These are phyloP conservation scores for Hanseniaspora osmophila DNA, from an alignment of 805 yeast species.

Conservation along the genomic window DNA sequence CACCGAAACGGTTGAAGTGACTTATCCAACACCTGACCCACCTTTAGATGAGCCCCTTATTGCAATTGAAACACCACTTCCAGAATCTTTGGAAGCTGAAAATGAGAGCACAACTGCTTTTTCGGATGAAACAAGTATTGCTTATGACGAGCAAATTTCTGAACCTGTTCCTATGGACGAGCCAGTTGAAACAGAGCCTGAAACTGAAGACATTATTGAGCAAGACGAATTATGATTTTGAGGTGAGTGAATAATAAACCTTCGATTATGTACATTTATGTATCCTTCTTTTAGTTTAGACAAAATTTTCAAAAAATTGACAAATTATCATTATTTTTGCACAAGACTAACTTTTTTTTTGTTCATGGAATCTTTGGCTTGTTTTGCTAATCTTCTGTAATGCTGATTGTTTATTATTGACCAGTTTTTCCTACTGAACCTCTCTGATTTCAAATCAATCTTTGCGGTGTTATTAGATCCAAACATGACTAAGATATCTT, in stretches of 20 bases:
- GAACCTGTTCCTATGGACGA: background rate
- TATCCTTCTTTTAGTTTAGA: background rate
- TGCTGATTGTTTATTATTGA: slow-evolving; percentile 25
- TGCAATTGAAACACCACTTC: background rate
- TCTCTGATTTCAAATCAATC: slow-evolving; percentile 28
- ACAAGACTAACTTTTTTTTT: slow-evolving; percentile 5
- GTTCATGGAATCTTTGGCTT: slow-evolving; percentile 23
- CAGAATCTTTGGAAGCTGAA: background rate
- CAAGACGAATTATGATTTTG: too few species aligned
- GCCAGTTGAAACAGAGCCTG: background rate
- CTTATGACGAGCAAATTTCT: background rate
- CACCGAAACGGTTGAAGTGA: background rate
- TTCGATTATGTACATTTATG: background rate
- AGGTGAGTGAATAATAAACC: background rate
- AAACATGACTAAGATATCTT: slow-evolving; percentile 1
- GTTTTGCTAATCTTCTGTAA: slow-evolving; percentile 25
- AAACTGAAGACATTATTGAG: background rate
- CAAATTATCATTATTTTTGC: too few species aligned
- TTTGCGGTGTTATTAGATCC: slow-evolving; percentile 8
- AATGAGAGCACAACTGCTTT: background rate
- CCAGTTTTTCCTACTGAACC: slow-evolving; percentile 35
- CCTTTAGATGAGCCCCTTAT: background rate
- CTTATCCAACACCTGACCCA: background rate
- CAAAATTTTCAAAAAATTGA: too few species aligned
- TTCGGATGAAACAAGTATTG: background rate